Base-by-base conservation (phyloP, 495 filamentous ascomycete species). In the Aspergillus indologenus region DNA sequence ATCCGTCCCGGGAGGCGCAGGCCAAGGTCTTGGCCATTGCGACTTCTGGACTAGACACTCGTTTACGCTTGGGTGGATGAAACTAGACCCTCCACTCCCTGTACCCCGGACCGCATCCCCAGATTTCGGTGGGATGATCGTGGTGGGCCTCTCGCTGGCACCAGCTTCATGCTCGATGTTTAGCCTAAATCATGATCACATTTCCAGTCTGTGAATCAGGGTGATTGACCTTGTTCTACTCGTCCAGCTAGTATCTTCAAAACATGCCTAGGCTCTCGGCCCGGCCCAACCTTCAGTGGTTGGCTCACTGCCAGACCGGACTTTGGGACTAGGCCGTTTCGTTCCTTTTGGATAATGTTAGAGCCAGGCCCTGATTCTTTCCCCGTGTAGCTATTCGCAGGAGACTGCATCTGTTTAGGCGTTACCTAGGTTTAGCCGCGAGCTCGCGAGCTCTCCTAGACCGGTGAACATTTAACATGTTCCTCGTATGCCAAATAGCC, bases 21-120 rank as follows among this genome's bases (percentile, higher is more conserved):
- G 42, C 54, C 56, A 61, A 44, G 42, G 59, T 24, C 59, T 61
- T 61, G 59, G 59, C 59, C 46, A 26, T 45, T 56, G 34, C 47
- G 7, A 23, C 57, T 61, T 20, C 17, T 47, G 15, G 59, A 17
- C 40, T 34, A 43, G 51, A 43, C 43, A 22, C n/a, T 52, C 56
- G 22, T 53, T 26, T 40, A 31, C 20, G 18, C 40, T 40, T 57
- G 54, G 54, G 43, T 23, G 45, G n/a, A 44, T 44, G 49, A 20
- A 22, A 40, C 50, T 59, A 59, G 57, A 54, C 43, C 57, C 49
- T 51, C 26, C 15, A 45, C 43, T 24, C 50, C 49, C 34, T 40
- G 44, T 45, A 49, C 58, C 58, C 58, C 58, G 40, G 58, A 56
- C 53, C 44, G 2, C 26, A 47, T 42, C 45, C 59, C 54, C 59